Base-by-base conservation (phyloP, 2,329 filamentous ascomycete genomes). In the Epichloe coenophiala region DNA sequence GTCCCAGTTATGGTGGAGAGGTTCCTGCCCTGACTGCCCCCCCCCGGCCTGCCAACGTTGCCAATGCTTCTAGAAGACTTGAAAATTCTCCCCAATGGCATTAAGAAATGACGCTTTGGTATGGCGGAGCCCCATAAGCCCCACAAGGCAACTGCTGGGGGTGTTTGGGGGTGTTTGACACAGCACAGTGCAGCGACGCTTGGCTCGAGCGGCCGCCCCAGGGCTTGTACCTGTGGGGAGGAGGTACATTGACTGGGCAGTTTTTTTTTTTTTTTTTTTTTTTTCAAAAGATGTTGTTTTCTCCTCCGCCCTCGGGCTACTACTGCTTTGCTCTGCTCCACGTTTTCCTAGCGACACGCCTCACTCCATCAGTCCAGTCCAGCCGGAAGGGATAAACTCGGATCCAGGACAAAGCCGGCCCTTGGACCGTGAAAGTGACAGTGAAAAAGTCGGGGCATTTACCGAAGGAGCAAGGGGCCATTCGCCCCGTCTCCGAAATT, bases 61-160 rank as follows among this genome's bases (percentile, higher is more conserved):
- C 27, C 27, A 31, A 31, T 58, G 55, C 59, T 64, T 64, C 62
- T 63, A 57, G 62, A 63, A 63, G 59, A 53, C 47, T 53, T 57
- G 45, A 51, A 54, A 54, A 57, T 61, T 61, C 51, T 56, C 21
- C 45, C 27, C 46, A 13, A 57, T 59, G 57, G 55, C 57, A 59
- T 57, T 53, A 58, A 56, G 1, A 4, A 21, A 21, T 48, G 53
- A 53, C 52, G 41, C 19, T 31, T 17, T 27, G 37, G 23, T 9
- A 19, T 36, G 33, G 42, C 36, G 23, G 33, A 17, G 33, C 41
- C 41, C 27, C 27, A 11, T 0, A 12, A 13, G 23, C 23, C 23
- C 23, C 23, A 45, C 47, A 49, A 37, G 15, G 17, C 12, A 44
- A 38, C 39, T 35, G 47, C 31, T 35, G 31, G 40, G 27, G 8